Conservation (phyloP, 2,329 filamentous ascomycete genomes). For the Cephalotrichum gorgonifer region DNA sequence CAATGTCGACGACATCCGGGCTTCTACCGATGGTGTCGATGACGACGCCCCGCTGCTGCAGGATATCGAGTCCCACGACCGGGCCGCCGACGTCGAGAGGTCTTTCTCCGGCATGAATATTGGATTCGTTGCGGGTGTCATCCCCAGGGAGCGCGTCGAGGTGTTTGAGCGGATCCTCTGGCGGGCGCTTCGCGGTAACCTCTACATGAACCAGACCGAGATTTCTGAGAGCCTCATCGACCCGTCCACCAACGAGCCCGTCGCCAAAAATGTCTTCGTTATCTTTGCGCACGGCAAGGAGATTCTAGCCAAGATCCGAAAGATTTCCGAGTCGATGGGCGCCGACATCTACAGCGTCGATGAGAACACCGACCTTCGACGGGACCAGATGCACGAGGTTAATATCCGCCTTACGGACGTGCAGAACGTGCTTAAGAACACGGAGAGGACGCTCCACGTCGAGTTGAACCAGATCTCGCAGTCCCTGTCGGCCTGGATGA, state of each 20-base stretch:
- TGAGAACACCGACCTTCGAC: slow-evolving; percentile 88
- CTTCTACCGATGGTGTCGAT: slow-evolving; percentile 78
- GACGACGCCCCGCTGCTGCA: slow-evolving; percentile 89
- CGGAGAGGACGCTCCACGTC: slow-evolving; percentile 84
- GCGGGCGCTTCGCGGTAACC: slow-evolving; percentile 91
- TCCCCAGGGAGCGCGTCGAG: slow-evolving; percentile 81
- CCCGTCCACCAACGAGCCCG: slow-evolving; percentile 80
- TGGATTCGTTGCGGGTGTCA: slow-evolving; percentile 94
- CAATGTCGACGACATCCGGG: slow-evolving; percentile 91
- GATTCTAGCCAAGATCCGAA: slow-evolving; percentile 96
- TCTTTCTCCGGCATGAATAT: slow-evolving; percentile 98
- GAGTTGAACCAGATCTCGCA: slow-evolving; percentile 91
- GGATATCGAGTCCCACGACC: slow-evolving; percentile 77
- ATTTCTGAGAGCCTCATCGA: slow-evolving; percentile 90
- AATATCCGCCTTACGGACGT: slow-evolving; percentile 88
- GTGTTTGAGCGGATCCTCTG: slow-evolving; percentile 96
- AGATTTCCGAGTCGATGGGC: slow-evolving; percentile 95
- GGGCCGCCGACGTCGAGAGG: slow-evolving; percentile 59
- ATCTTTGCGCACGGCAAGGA: slow-evolving; percentile 99
- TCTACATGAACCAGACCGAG: slow-evolving; percentile 99
- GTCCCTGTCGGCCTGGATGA: slow-evolving; percentile 91
- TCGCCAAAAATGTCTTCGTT: slow-evolving; percentile 97
- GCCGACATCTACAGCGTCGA: slow-evolving; percentile 95
- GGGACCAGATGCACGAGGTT: slow-evolving; percentile 95
- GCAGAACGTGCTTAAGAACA: slow-evolving; percentile 86